Conservation (phyloP, 1,139 yeast genomes). For the Suhomyces anneliseae region DNA sequence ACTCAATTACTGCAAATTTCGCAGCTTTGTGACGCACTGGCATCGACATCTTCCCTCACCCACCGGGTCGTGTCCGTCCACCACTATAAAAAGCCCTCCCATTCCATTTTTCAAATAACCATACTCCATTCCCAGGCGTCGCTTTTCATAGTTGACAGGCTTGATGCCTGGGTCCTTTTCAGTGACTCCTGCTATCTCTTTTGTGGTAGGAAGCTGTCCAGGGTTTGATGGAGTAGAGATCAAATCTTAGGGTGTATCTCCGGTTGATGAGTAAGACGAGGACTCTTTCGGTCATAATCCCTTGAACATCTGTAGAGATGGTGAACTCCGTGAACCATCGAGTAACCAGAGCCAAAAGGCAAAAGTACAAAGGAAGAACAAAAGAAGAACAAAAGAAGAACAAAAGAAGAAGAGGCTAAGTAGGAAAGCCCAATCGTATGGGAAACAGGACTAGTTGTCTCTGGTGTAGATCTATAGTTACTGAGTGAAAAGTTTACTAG, state of each 20-base stretch:
- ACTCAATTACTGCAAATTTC: not conserved
- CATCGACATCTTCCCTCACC: not conserved
- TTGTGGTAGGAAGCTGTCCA: constrained; percentile 9
- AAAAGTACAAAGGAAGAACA: too few species aligned
- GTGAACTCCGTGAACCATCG: not conserved
- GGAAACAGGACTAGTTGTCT: too few species aligned
- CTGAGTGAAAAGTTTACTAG: too few species aligned
- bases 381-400: too few species aligned
- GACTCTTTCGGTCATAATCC: constrained; percentile 51
- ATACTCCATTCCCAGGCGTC: constrained; percentile 41
- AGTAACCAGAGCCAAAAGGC: too few species aligned
- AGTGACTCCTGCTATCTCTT: constrained; percentile 12
- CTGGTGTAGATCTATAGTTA: too few species aligned
- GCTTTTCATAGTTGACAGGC: constrained; percentile 24
- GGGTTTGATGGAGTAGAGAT: constrained; percentile 25
- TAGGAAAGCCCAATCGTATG: too few species aligned
- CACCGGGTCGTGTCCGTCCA: not conserved
- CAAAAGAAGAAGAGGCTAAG: too few species aligned
- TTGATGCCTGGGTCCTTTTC: constrained; percentile 34
- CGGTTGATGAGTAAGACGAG: constrained; percentile 43
- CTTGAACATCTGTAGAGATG: constrained; percentile 29
- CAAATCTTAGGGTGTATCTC: constrained; percentile 45
- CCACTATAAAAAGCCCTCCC: constrained; percentile 2
- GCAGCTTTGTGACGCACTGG: not conserved
- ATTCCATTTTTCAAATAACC: not conserved